phyloP scores from a whole-genome alignment of 2,329 filamentous ascomycete genomes.

The Dothistroma septosporum region DNA sequence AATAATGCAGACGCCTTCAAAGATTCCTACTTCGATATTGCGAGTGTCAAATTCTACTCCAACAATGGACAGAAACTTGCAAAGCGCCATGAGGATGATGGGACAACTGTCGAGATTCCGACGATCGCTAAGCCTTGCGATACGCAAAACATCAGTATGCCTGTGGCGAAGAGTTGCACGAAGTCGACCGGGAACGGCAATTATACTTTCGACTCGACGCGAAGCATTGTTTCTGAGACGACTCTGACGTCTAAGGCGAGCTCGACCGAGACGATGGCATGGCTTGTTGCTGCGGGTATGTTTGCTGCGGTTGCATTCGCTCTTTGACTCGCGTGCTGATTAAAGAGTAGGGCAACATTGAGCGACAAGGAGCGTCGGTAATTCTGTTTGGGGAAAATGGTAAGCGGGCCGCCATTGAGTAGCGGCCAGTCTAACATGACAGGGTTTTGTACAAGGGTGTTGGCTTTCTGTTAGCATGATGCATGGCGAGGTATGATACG shows the following conservation, averaged over 20 bases:
- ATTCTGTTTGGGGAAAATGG: neutral
- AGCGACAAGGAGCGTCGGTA: neutral
- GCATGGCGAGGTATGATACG: no score
- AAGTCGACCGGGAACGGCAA: neutral
- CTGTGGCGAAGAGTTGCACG: neutral
- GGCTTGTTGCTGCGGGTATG: neutral
- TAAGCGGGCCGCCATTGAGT: no score
- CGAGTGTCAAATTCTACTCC: conserved; percentile 60
- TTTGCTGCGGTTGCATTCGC: neutral
- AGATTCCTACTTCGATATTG: conserved; percentile 74
- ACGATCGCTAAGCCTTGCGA: neutral
- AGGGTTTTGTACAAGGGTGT: no score
- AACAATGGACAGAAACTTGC: conserved; percentile 13
- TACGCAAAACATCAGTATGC: neutral
- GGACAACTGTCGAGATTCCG: neutral
- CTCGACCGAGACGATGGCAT: neutral
- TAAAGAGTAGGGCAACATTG: neutral
- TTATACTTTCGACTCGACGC: neutral
- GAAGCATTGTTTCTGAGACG: neutral
- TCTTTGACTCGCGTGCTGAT: neutral
- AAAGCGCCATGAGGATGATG: neutral
- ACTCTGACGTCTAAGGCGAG: neutral
- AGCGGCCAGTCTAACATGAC: no score
- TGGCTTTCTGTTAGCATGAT: no score
- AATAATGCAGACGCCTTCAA: conserved; percentile 66